A percentile compares a stretch with the other conserved stretches of the same genome.
These are phyloP conservation scores for Penicillium nordicum DNA, from an alignment of 2,329 filamentous ascomycete genomes.

Conservation along the genomic window DNA sequence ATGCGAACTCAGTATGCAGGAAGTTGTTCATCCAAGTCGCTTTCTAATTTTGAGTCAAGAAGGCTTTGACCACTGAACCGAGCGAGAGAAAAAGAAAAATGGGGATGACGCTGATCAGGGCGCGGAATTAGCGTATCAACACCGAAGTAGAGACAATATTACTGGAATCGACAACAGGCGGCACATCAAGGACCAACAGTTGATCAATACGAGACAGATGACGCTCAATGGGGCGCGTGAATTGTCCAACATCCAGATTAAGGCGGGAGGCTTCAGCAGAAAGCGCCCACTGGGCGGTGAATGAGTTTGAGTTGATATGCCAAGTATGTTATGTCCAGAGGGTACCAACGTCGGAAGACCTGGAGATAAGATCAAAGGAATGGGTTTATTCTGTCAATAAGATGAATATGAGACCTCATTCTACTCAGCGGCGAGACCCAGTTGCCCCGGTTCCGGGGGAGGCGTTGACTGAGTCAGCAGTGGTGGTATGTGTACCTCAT, in stretches of 20 bases:
- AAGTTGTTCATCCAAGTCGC: constrained; percentile 17
- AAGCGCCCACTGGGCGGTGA: constrained; percentile 6
- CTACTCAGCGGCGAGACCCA: neutral
- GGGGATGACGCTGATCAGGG: neutral
- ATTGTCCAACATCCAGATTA: constrained; percentile 16
- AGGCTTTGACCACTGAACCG: constrained; percentile 5
- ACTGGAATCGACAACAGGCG: neutral
- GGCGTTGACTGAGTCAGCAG: constrained; percentile 5
- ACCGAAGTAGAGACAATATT: neutral
- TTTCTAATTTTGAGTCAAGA: constrained; percentile 12
- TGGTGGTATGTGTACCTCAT: neutral
- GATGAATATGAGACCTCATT: neutral
- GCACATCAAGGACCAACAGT: constrained; percentile 5
- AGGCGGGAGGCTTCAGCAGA: constrained; percentile 4
- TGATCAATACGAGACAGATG: constrained; percentile 11
- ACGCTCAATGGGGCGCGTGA: constrained; percentile 17
- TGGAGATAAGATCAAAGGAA: neutral
- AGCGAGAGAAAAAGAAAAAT: neutral
- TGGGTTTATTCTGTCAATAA: neutral
- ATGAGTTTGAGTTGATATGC: neutral
- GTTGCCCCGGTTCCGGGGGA: neutral
- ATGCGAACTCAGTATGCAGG: constrained; percentile 7
- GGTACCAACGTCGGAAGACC: neutral
- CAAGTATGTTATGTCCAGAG: neutral
- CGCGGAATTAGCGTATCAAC: neutral